Base-by-base conservation (phyloP, 139 green algal genomes). In the Micromonas pusilla region DNA sequence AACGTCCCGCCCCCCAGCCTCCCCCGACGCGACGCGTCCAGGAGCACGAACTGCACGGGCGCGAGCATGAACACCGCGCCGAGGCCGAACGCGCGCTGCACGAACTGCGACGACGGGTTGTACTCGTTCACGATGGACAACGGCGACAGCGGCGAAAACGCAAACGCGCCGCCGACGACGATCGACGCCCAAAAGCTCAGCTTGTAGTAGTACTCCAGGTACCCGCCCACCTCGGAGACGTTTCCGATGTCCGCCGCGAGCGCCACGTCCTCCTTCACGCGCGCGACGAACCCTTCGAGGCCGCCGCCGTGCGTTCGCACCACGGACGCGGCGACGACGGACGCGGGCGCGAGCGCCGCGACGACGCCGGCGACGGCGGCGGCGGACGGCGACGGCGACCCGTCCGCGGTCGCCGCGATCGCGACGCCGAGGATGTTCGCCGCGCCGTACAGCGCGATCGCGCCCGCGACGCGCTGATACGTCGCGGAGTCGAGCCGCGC, bases 201-300 rank as follows among this genome's bases (percentile, higher is more conserved):
- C 60, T 79, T 79, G 38, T 79, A 79, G 30, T 57, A 79, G 60
- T 38, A 45, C 60, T 62, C 32, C 23, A 79, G 62, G 33, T 79
- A 73, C 31, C 70, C 70, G 23, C 70, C 70, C 72, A 38, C 16
- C 37, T 60, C 68, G 5, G 21, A 33, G 23, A 23, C 30, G 23
- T 75, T 34, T 38, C 37, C 37, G 9, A 75, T 21, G 23, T 75
- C 6, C 9, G 52, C 62, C 37, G 62, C 37, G 30, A 19, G 3
- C 1, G 26, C 36, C 21, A 60, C 36, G 30, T 75, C 68, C 3
- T 31, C 30, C 3, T 6, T 28, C 9, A 62, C 28, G 20, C 37
- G 38, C 37, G 28, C 68, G 21, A 13, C 37, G 0, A 26, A 23
- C 30, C 26, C 68, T 30, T 37, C 25, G 38, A 53, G 38, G 1